Evolutionary conservation across 306 rosid genomes (phyloP), one percentile per base, ranked within the genome.

Genomic region (Ammopiptanthus mongolicus): DNA sequence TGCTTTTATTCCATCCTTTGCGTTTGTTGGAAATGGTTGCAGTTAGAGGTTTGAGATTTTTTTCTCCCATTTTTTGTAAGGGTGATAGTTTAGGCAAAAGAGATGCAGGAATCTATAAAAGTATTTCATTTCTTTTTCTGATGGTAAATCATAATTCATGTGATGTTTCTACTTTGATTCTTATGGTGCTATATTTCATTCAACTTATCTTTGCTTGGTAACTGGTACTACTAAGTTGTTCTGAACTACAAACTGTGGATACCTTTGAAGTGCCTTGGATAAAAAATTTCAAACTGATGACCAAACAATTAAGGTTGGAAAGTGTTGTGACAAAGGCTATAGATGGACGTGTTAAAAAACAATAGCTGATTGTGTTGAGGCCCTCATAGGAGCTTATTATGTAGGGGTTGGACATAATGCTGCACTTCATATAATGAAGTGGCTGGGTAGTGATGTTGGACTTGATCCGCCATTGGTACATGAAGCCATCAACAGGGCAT

Each of bases 331-430:
- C 61, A 90, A 62, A 71, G 96, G 93, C 19, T 91, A 90, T 57
- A 78, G 91, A 72, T 90, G 96, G 96, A 85, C 88, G 88, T 70
- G 84, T 74, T 90, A 91, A 33, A 90, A 90, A 74, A 88, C 93
- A 6, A 76, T 90, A 78, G 81, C 96, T 41, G 96, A 90, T 79
- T 86, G 89, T 61, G 91, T 80, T 72, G 96, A 90, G 86, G 93
- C 96, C 77, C 90, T 90, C 34, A 68, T 90, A 23, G 96, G 91
- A 55, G 93, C 91, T 2, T 86, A 90, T 83, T 90, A 83, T 81
- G 81, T 86, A 46, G 81, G 69, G n/a, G 88, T 86, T 65, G 96
- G 96, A 53, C 74, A 84, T 58, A 3, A 65, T 82, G 88, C 88
- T 81, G 88, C 88, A 48, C 51, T 88, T 67, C 85, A 90, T 68